These are phyloP conservation scores for Tilletia setariae DNA, from an alignment of 1,284 basidiomycete species.

Conservation along the genomic window DNA sequence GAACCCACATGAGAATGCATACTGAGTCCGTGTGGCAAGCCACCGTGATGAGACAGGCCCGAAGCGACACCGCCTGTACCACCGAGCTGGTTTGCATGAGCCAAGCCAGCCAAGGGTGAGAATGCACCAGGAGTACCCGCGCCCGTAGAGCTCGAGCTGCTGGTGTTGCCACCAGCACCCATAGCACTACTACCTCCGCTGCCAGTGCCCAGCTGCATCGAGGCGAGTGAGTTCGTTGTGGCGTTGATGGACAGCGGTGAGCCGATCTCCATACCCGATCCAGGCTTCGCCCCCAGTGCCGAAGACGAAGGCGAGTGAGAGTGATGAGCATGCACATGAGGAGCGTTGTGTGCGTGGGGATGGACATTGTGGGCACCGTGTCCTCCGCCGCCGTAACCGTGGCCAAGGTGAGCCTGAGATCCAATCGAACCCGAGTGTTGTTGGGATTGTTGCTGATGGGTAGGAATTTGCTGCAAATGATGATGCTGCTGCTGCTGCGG, in stretches of 20 bases:
- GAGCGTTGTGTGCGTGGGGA: no score
- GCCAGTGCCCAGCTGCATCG: constrained; percentile 33
- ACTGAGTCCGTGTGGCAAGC: background rate
- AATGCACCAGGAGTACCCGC: constrained; percentile 22
- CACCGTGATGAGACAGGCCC: background rate
- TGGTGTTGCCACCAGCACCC: background rate
- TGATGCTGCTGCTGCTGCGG: no score
- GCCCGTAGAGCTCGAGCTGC: background rate
- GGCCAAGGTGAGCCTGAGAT: background rate
- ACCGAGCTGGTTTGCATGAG: constrained; percentile 17
- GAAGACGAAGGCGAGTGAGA: no score
- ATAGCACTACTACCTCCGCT: background rate
- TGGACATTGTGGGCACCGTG: no score
- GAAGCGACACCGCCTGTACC: background rate
- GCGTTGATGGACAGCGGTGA: constrained; percentile 11
- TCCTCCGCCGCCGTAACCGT: background rate
- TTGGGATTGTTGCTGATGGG: no score
- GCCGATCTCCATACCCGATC: background rate
- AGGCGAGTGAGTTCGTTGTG: constrained; percentile 34
- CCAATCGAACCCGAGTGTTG: no score
- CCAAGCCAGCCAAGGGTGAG: constrained; percentile 29
- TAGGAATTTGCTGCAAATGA: no score
- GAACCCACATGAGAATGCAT: background rate
- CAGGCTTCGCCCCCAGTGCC: background rate
- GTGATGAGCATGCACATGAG: no score